Evolutionary conservation across 495 filamentous ascomycete species (phyloP).

Genomic region (Tuber melanosporum): DNA sequence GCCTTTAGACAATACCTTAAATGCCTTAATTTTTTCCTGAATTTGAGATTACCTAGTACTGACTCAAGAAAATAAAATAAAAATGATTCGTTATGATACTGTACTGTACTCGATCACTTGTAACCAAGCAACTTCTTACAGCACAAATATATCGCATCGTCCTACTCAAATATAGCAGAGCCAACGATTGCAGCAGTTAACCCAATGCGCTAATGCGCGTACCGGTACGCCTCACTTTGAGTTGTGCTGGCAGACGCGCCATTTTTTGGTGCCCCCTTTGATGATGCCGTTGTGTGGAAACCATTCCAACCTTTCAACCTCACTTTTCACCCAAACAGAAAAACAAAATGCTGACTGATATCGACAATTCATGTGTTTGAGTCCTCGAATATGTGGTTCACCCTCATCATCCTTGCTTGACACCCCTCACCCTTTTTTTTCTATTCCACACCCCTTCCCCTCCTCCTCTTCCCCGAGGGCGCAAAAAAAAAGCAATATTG

Average conservation of each 20-base stretch:
- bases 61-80: no score
- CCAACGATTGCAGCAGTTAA: background rate
- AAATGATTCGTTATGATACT: no score
- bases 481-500: background rate
- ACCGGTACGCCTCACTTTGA: background rate
- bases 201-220: background rate
- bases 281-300: background rate
- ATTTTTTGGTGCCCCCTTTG: background rate
- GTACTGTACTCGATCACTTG: no score
- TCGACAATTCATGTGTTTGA: background rate
- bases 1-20: no score
- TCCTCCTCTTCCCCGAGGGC: background rate
- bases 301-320: background rate
- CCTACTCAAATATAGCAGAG: background rate
- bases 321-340: background rate
- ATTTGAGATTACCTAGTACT: no score
- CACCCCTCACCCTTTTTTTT: background rate
- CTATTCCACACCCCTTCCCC: background rate
- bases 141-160: no score
- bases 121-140: no score
- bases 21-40: no score
- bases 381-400: background rate
- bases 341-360: slow-evolving; percentile 3
- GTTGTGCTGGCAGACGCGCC: background rate
- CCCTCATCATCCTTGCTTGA: background rate